Percentiles rank a stretch among this genome's conserved stretches.
These are phyloP conservation scores for Aquilaria malaccensis DNA, from an alignment of 345 rosid species.

Conservation along the genomic window DNA sequence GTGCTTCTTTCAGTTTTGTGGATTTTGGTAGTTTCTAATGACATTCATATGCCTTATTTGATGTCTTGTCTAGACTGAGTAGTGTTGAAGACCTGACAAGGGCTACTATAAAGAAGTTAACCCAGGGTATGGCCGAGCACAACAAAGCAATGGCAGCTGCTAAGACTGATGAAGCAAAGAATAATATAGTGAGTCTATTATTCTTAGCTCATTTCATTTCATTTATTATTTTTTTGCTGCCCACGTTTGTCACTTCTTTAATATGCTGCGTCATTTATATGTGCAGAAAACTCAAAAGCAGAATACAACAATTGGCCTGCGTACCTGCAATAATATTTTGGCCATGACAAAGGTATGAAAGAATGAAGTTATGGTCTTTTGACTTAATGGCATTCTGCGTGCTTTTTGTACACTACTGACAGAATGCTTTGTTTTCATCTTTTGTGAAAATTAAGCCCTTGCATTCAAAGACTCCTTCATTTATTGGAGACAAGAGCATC, in stretches of 20 bases:
- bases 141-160: conserved; percentile 97
- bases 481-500: conserved; percentile 83
- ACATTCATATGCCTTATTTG: no score
- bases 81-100: conserved; percentile 82
- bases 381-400: not conserved
- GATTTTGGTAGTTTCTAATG: no score
- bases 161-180: conserved; percentile 88
- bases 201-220: not conserved
- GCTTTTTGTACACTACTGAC: conserved; percentile 4
- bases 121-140: conserved; percentile 89
- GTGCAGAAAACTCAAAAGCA: conserved; percentile 84
- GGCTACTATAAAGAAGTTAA: conserved; percentile 87
- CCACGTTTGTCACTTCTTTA: not conserved
- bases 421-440: conserved; percentile 5
- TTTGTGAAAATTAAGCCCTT: conserved; percentile 48
- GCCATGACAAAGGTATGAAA: conserved; percentile 86
- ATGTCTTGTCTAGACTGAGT: conserved; percentile 48
- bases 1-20: no score
- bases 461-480: conserved; percentile 80
- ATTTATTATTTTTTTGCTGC: not conserved
- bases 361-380: not conserved
- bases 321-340: conserved; percentile 92
- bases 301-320: conserved; percentile 77
- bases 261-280: conserved; percentile 7
- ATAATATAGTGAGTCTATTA: conserved; percentile 52